Evolutionary conservation across 176 grass and related monocot species (phyloP), one percentile per base, ranked within the genome.

Genomic region (Carex kokanica): DNA sequence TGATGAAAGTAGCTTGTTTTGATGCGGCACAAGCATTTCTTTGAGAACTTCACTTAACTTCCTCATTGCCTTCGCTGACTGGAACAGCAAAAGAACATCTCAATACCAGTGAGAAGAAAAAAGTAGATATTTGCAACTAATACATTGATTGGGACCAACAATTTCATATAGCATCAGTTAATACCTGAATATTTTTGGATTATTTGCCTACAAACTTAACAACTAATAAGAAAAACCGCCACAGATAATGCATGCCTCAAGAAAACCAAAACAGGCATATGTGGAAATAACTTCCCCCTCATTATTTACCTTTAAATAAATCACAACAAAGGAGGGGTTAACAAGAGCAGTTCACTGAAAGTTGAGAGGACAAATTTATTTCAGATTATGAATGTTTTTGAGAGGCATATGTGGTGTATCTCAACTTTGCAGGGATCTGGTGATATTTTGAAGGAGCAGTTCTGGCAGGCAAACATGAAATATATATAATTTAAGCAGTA

Each of bases 1-100:
- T 78, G 88, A 93, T 60, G 90, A 73, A 64, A 98, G 88, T 80
- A 98, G 83, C 90, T 87, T 98, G 70, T 89, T 89, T 72, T 94
- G 84, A 43, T 90, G 83, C 3, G 69, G 36, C 34, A 87, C 92
- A 78, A 98, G 84, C 70, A 87, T 83, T 83, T 94, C 92, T 86
- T 93, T 93, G 56, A 98, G 86, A 83, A 78, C 75, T 84, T 98
- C 86, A 88, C 95, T 88, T 62, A 98, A 78, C 32, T 91, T 94
- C 74, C 86, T 93, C 38, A 89, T 91, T 80, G 92, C 90, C 79
- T 94, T 98, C n/a, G 95, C 95, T 87, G 95, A 90, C 95, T 94
- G 89, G 70, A 89, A 93, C 79, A 81, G 55, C 32, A 64, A 82
- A 83, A 87, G 70, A 78, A 82, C 78, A 73, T 80, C 83, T 82